A percentile compares a stretch with the other conserved stretches of the same genome.
Evolutionary conservation across 371 early-diverging fungal species (phyloP).

Genomic region (Parasitella parasitica): DNA sequence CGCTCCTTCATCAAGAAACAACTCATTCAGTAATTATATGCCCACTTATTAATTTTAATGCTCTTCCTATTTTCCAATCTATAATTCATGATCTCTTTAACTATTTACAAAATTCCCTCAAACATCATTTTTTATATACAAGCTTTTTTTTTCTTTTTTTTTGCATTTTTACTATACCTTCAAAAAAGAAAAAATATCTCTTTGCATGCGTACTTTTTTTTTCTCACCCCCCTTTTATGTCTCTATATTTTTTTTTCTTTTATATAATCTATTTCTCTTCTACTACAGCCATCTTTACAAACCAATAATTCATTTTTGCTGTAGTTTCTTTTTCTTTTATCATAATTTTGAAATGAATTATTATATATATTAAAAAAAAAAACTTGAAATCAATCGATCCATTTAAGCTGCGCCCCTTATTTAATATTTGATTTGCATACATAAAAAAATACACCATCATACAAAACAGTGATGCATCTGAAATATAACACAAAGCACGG

Average conservation of each 20-base stretch:
- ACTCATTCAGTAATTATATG: constrained; percentile 22
- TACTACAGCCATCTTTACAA: neutral
- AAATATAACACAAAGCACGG: neutral
- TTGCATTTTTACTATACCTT: constrained; percentile 1
- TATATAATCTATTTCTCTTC: neutral
- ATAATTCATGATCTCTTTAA: neutral
- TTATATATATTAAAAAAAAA: neutral
- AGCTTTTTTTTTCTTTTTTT: neutral
- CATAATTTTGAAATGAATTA: neutral
- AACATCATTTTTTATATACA: neutral
- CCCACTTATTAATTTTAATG: constrained; percentile 18
- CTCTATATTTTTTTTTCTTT: neutral
- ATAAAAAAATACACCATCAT: neutral
- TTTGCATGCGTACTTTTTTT: constrained; percentile 2
- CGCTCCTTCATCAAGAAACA: neutral
- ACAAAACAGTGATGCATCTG: neutral
- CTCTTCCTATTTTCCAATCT: neutral
- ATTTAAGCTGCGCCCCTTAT: neutral
- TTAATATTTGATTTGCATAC: neutral
- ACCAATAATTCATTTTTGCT: neutral
- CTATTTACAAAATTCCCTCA: neutral
- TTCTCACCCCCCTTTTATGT: constrained; percentile 7
- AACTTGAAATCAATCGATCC: neutral
- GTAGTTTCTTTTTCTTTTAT: neutral
- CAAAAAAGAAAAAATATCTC: neutral